Conservation (phyloP, 2,329 filamentous ascomycete genomes). For the Curvularia spicifera region DNA sequence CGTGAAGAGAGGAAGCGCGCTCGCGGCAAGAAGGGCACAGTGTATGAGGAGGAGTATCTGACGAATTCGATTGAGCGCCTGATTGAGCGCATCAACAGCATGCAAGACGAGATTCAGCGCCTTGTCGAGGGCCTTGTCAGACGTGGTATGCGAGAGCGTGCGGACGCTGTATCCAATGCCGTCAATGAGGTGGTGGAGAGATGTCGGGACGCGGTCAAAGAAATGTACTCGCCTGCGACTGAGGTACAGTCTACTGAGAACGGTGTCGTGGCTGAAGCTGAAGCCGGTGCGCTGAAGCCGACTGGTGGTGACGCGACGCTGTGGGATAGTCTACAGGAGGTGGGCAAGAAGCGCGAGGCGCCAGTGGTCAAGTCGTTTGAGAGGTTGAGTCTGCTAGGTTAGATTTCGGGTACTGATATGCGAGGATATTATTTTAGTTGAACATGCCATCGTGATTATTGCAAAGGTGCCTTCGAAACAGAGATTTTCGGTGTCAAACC, state of each 20-base stretch:
- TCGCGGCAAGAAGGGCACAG: slow-evolving; percentile 90
- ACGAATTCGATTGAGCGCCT: slow-evolving; percentile 85
- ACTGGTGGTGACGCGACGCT: slow-evolving; percentile 55
- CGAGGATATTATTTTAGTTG: background rate
- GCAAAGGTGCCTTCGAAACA: background rate
- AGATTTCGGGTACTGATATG: background rate
- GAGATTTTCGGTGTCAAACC: background rate
- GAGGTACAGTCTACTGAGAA: background rate
- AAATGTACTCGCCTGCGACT: slow-evolving; percentile 50
- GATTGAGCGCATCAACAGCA: slow-evolving; percentile 78
- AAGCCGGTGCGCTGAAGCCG: slow-evolving; percentile 39
- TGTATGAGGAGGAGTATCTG: slow-evolving; percentile 98
- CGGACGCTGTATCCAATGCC: slow-evolving; percentile 74
- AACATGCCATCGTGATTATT: background rate
- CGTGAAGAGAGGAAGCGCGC: slow-evolving; percentile 95
- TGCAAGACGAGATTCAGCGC: slow-evolving; percentile 73
- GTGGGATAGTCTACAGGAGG: slow-evolving; percentile 53
- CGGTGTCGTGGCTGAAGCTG: slow-evolving; percentile 15
- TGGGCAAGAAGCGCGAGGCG: slow-evolving; percentile 51
- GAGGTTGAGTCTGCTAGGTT: slow-evolving; percentile 48
- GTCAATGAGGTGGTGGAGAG: slow-evolving; percentile 75
- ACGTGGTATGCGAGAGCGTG: slow-evolving; percentile 86
- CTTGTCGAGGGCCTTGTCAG: slow-evolving; percentile 79
- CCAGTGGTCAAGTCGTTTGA: slow-evolving; percentile 62
- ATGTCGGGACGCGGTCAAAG: slow-evolving; percentile 69